Conservation (phyloP, 1,284 basidiomycete species). For the Sporisorium reilianum region DNA sequence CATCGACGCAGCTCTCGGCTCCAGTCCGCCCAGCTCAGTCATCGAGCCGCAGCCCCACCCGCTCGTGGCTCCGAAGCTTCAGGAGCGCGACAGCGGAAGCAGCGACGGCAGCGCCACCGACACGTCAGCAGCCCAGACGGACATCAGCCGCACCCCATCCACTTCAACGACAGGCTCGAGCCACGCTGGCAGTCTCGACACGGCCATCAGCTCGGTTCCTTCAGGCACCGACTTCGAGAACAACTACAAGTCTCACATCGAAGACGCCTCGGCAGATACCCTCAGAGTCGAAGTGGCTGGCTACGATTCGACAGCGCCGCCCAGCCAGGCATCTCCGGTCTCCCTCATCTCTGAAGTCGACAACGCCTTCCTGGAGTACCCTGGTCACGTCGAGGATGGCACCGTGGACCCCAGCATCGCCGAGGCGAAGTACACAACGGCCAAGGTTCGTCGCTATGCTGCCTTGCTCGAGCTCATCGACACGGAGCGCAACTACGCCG, state of each 20-base stretch:
- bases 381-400: constrained; percentile 12
- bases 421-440: constrained; percentile 30
- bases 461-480: constrained; percentile 66
- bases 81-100: constrained; percentile 23
- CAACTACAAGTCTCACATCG: constrained; percentile 38
- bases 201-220: constrained; percentile 47
- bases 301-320: constrained; percentile 21
- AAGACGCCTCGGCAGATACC: constrained; percentile 37
- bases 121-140: constrained; percentile 42
- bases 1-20: constrained; percentile 21
- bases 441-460: constrained; percentile 52
- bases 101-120: constrained; percentile 28
- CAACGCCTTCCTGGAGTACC: constrained; percentile 15
- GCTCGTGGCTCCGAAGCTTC: constrained; percentile 16
- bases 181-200: constrained; percentile 50
- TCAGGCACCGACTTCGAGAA: constrained; percentile 37
- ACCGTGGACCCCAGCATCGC: constrained; percentile 13
- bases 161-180: constrained; percentile 60
- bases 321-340: constrained; percentile 32
- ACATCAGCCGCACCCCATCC: constrained; percentile 65
- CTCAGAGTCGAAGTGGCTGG: constrained; percentile 26
- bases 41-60: constrained; percentile 2
- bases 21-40: not conserved
- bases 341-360: constrained; percentile 40
- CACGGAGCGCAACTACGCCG: constrained; percentile 66